Evolutionary conservation across 257 asterid genomes (phyloP).

Genomic region (Nicotiana knightiana): DNA sequence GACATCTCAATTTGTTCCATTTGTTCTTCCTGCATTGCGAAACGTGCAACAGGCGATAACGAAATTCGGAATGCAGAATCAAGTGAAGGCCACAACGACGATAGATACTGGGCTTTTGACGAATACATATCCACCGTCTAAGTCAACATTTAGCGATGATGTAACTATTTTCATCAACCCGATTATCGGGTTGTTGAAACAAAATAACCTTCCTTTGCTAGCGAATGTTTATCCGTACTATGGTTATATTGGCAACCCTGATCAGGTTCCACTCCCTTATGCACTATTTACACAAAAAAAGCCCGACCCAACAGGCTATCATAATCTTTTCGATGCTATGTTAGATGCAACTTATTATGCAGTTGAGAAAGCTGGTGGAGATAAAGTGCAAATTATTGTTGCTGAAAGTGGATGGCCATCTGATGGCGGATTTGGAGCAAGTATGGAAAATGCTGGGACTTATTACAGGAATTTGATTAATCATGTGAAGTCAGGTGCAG

Average conservation of each 20-base stretch:
- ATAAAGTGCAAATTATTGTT: slow-evolving; percentile 20
- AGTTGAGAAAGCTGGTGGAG: slow-evolving; percentile 24
- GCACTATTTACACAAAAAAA: slow-evolving; percentile 15
- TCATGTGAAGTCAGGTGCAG: slow-evolving; percentile 10
- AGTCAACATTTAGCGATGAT: slow-evolving; percentile 11
- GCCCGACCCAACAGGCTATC: slow-evolving; percentile 15
- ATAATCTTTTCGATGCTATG: slow-evolving; percentile 32
- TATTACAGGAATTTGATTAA: slow-evolving; percentile 16
- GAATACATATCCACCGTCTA: slow-evolving; percentile 28
- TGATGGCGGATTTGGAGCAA: slow-evolving; percentile 18
- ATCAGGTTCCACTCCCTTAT: slow-evolving; percentile 3
- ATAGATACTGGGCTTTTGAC: slow-evolving; percentile 8
- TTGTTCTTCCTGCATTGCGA: slow-evolving; percentile 18
- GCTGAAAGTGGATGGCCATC: slow-evolving; percentile 45
- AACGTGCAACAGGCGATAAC: slow-evolving; percentile 21
- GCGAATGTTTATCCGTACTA: slow-evolving; percentile 28
- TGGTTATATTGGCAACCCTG: background rate
- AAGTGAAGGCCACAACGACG: slow-evolving; percentile 30
- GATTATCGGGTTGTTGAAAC: slow-evolving; percentile 13
- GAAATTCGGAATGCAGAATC: background rate
- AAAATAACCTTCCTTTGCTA: slow-evolving; percentile 15
- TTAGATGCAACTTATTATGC: slow-evolving; percentile 29
- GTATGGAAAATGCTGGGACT: slow-evolving; percentile 7
- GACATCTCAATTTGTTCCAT: background rate
- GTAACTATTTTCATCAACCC: slow-evolving; percentile 10